Evolutionary conservation across 495 filamentous ascomycete species (phyloP), one percentile per base, ranked within the genome.

Genomic region (Daldinia vernicosa): DNA sequence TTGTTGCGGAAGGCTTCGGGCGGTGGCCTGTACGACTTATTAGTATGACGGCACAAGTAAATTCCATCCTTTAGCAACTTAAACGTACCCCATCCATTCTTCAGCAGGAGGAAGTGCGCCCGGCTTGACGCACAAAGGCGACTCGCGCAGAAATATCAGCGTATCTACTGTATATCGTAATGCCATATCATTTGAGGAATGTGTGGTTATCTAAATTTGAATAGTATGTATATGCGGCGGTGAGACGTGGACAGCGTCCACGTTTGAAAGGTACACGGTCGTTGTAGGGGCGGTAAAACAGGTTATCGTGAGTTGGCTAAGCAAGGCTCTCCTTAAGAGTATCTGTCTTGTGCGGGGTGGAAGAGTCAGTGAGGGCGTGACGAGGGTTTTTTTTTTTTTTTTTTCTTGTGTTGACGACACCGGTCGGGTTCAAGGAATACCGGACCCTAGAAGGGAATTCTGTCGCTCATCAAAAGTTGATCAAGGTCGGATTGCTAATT

Each of bases 21-120:
- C 7, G 81, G 78, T 26, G 81, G 77, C 30, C 83, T 85, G 47
- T 15, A 37, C 2, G 9, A 59, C 53, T 12, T 22, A 55, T 78
- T 63, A 76, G 76, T 50, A 76, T 53, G 28, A 8, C 43, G 6
- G 26, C 35, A 17, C 52, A 52, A 27, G 11, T 60, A 15, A 33
- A 28, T 54, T 9, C 17, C 11, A 27, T 39, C 9, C 7, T 47
- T 45, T 22, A 45, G 43, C 1, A n/a, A 9, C 3, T 54, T 17
- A 24, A 55, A 80, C 90, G 77, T 87, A 97, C 93, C 95, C 94
- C 93, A 98, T 97, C 95, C 95, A 99, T 85, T 98, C 94, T 83
- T 97, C 94, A 63, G 92, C 88, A 26, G 94, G 91, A 27, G 95
- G 95, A 45, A 99, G 86, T 56, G 84, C 85, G 53, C 88, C 79